These are phyloP conservation scores for Sporobolomyces pararoseus DNA, from an alignment of 768 basidiomycete species.

Conservation along the genomic window DNA sequence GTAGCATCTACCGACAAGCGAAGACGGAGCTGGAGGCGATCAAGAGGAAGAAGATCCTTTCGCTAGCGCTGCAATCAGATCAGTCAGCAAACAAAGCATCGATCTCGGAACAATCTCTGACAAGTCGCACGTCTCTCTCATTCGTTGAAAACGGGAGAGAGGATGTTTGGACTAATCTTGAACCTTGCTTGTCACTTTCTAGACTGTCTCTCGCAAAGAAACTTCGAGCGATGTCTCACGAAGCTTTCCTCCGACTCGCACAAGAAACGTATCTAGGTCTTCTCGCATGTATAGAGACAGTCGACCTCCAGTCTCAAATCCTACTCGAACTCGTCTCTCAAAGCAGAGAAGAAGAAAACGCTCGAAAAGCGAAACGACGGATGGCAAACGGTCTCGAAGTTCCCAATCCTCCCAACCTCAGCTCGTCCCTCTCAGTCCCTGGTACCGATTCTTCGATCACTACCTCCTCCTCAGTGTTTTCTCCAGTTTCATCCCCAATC, in stretches of 20 bases:
- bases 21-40: constrained; percentile 4
- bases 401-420: background rate
- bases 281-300: constrained; percentile 38
- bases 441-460: background rate
- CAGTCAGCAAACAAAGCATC: constrained; percentile 31
- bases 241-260: constrained; percentile 26
- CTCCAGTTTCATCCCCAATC: background rate
- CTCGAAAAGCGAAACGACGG: constrained; percentile 22
- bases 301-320: constrained; percentile 34
- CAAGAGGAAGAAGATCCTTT: constrained; percentile 37
- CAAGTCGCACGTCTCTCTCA: constrained; percentile 27
- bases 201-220: constrained; percentile 39
- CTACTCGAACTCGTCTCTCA: constrained; percentile 12
- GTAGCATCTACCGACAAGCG: constrained; percentile 29
- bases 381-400: background rate
- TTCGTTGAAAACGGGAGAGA: too few species aligned
- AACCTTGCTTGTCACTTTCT: background rate
- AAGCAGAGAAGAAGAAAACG: constrained; percentile 8
- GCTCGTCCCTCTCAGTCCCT: constrained; percentile 22
- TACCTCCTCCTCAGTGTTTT: background rate
- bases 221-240: constrained; percentile 31
- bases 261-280: constrained; percentile 18
- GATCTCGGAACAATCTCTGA: constrained; percentile 37
- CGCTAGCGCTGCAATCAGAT: constrained; percentile 18
- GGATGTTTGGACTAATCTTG: too few species aligned